A percentile compares a stretch with the other conserved stretches of the same genome.
These are phyloP conservation scores for Citeromyces nyonsensis DNA, from an alignment of 805 yeast species.

Conservation along the genomic window DNA sequence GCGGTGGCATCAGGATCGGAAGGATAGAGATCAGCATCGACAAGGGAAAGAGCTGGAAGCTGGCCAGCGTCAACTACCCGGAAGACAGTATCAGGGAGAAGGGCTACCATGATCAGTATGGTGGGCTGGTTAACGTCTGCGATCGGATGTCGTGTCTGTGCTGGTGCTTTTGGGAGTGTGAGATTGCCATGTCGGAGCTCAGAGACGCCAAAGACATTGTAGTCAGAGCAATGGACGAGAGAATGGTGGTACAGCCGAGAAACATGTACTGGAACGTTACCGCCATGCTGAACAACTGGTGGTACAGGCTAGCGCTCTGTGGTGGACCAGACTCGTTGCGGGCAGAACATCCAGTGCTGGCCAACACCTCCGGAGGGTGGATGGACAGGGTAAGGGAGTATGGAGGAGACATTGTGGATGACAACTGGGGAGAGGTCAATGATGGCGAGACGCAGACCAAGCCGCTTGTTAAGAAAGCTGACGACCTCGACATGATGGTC, in stretches of 20 bases:
- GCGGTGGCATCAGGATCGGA: constrained; percentile 18
- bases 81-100: constrained; percentile 16
- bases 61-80: constrained; percentile 15
- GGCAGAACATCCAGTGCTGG: constrained; percentile 11
- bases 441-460: constrained; percentile 3
- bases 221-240: constrained; percentile 18
- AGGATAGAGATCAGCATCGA: constrained; percentile 17
- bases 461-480: constrained; percentile 5
- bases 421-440: constrained; percentile 16
- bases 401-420: constrained; percentile 14
- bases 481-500: constrained; percentile 13
- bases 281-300: constrained; percentile 20
- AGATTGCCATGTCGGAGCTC: constrained; percentile 8
- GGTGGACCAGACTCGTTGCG: background rate
- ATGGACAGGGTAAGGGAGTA: constrained; percentile 17
- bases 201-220: constrained; percentile 12
- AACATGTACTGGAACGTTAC: constrained; percentile 21
- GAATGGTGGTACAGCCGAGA: constrained; percentile 18
- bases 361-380: constrained; percentile 16
- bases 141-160: constrained; percentile 16
- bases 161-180: constrained; percentile 19
- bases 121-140: constrained; percentile 16
- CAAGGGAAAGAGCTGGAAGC: constrained; percentile 14
- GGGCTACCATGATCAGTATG: constrained; percentile 14
- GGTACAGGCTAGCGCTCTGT: constrained; percentile 16